Base-by-base conservation (phyloP, 495 filamentous ascomycete species). In the Aspergillus homomorphus region DNA sequence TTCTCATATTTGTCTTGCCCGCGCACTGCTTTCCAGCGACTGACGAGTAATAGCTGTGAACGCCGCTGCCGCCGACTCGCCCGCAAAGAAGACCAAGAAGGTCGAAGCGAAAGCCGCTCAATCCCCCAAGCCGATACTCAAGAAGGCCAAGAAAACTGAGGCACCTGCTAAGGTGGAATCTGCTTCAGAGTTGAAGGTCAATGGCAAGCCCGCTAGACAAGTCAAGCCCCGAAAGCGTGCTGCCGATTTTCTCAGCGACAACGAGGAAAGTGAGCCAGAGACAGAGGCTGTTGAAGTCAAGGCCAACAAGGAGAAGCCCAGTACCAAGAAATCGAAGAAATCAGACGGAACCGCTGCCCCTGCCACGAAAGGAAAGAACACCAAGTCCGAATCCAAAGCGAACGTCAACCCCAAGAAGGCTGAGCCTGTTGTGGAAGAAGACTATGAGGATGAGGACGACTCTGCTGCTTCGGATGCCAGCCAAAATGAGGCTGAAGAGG, bases 21-120 rank as follows among this genome's bases (percentile, higher is more conserved):
- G 43, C 49, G 6, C 23, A 57, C 53, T 28, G 1, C 50, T 22
- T 59, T 28, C 43, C 50, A 14, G 38, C 42, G 52, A 56, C 64
- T 80, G 65, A 76, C 58, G 41, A 43, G 51, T 54, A 20, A 19
- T 54, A 66, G 62, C 61, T 26, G 51, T 62, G 59, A 58, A 67
- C 71, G 77, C 78, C 45, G 70, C 72, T 48, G 71, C 73, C 51
- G 73, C 74, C 57, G 82, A 86, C 53, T 71, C 83, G 54, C 74
- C 73, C 45, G 70, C 82, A 41, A 88, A 87, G 73, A 85, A 85
- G 68, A 74, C 77, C 30, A 81, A 80, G 60, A 86, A 85, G 67
- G 74, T 72, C 68, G 66, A 73, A 51, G 60, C 62, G 61, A 72
- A 73, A 56, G 30, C 72, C 56, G 58, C 60, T 38, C 51, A 72